phyloP scores from a whole-genome alignment of 192 early-diverging fungal genomes.

The Coemansia sp. region DNA sequence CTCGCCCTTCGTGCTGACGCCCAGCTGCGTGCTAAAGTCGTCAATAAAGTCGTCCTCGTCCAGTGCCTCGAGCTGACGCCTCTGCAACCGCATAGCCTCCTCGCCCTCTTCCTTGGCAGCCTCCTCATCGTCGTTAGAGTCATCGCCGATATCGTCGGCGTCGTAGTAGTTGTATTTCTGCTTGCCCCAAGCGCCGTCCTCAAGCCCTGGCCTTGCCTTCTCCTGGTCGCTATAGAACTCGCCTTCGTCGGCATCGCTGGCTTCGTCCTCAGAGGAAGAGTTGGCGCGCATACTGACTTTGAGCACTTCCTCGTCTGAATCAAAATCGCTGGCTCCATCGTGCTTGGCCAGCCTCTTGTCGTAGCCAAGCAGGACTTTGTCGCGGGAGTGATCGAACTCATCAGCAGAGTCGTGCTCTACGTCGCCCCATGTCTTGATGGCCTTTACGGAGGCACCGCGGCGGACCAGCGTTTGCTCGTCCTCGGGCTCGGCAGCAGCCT shows the following conservation, averaged over 20 bases:
- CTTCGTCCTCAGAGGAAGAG: slow-evolving; percentile 49
- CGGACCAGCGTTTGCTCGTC: slow-evolving; percentile 39
- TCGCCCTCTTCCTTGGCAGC: slow-evolving; percentile 78
- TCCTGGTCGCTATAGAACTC: slow-evolving; percentile 26
- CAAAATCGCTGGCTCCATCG: slow-evolving; percentile 50
- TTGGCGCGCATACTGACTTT: slow-evolving; percentile 56
- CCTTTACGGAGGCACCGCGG: slow-evolving; percentile 55
- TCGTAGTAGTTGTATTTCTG: slow-evolving; percentile 78
- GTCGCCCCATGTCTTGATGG: slow-evolving; percentile 69
- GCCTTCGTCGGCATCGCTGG: slow-evolving; percentile 48
- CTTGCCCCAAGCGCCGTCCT: slow-evolving; percentile 78
- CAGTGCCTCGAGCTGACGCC: slow-evolving; percentile 71
- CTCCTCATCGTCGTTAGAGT: slow-evolving; percentile 66
- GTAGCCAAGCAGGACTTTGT: slow-evolving; percentile 55
- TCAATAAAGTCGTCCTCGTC: slow-evolving; percentile 88
- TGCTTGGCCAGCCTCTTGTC: slow-evolving; percentile 12
- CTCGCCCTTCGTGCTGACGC: slow-evolving; percentile 30
- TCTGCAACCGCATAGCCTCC: slow-evolving; percentile 84
- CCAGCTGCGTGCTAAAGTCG: slow-evolving; percentile 57
- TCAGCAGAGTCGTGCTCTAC: slow-evolving; percentile 75
- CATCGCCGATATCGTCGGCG: slow-evolving; percentile 74
- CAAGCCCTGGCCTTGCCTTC: slow-evolving; percentile 5
- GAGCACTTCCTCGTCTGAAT: slow-evolving; percentile 78
- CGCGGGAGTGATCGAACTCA: slow-evolving; percentile 63
- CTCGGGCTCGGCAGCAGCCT: not conserved